These are phyloP conservation scores for Phytophthora quininea DNA, from an alignment of 352 stramenopile species.

Conservation along the genomic window DNA sequence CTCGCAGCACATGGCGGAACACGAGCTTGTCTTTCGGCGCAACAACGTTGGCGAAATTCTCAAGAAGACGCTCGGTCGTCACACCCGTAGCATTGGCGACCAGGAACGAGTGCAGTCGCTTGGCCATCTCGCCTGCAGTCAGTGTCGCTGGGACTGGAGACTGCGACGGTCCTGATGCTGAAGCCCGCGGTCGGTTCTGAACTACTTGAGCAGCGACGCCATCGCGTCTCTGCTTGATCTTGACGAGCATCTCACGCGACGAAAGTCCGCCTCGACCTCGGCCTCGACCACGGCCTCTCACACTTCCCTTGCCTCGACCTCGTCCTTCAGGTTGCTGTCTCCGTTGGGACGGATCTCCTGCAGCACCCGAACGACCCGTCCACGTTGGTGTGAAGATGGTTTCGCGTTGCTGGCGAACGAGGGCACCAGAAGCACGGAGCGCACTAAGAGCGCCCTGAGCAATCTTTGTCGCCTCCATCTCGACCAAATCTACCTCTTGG, in stretches of 20 bases:
- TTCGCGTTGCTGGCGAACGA: slow-evolving; percentile 73
- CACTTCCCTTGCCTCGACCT: slow-evolving; percentile 1
- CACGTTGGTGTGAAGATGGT: slow-evolving; percentile 77
- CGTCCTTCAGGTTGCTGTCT: slow-evolving; percentile 19
- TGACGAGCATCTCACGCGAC: slow-evolving; percentile 73
- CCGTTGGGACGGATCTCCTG: slow-evolving; percentile 69
- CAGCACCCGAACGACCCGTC: slow-evolving; percentile 73
- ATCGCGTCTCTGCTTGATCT: slow-evolving; percentile 48
- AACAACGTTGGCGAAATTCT: slow-evolving; percentile 85
- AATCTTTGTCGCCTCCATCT: slow-evolving; percentile 92
- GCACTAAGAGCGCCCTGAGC: slow-evolving; percentile 84
- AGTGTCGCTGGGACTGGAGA: slow-evolving; percentile 20
- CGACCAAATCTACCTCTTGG: slow-evolving; percentile 91
- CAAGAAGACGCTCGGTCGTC: slow-evolving; percentile 90
- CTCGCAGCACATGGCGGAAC: slow-evolving; percentile 84
- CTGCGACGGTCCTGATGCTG: slow-evolving; percentile 1
- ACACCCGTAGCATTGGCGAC: slow-evolving; percentile 53
- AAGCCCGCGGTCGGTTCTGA: slow-evolving; percentile 1
- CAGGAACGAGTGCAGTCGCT: slow-evolving; percentile 88
- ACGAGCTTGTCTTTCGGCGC: slow-evolving; percentile 88
- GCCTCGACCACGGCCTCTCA: slow-evolving; percentile 18
- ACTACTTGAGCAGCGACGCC: slow-evolving; percentile 20
- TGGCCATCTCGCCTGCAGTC: slow-evolving; percentile 62
- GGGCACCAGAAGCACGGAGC: slow-evolving; percentile 77
- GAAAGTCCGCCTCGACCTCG: slow-evolving; percentile 35